Percentiles rank a stretch among this genome's conserved stretches.
Conservation (phyloP, 108 stramenopile genomes). For the Cyclotella distinguenda region DNA sequence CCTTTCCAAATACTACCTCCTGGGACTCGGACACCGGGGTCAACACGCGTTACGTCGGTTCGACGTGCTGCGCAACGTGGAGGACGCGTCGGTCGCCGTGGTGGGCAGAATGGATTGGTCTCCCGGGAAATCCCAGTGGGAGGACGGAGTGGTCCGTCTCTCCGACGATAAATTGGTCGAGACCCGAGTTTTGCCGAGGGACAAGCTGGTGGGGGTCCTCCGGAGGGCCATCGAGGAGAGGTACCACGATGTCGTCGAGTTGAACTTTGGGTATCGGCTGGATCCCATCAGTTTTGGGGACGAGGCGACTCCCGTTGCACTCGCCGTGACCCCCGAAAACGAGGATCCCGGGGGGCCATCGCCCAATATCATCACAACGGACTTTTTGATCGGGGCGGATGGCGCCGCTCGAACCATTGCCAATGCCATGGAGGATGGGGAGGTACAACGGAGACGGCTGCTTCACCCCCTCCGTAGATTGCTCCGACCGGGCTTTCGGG, state of each 20-base stretch:
- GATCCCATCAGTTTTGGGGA: slow-evolving; percentile 37
- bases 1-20: slow-evolving; percentile 38
- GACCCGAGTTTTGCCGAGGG: slow-evolving; percentile 33
- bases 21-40: slow-evolving; percentile 61
- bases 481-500: slow-evolving; percentile 12
- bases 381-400: slow-evolving; percentile 44
- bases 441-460: not conserved
- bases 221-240: slow-evolving; percentile 13
- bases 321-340: slow-evolving; percentile 26
- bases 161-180: slow-evolving; percentile 27
- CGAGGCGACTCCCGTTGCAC: slow-evolving; percentile 8
- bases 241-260: slow-evolving; percentile 18
- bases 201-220: slow-evolving; percentile 45
- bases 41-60: slow-evolving; percentile 50
- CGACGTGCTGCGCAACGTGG: slow-evolving; percentile 41
- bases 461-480: not conserved
- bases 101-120: slow-evolving; percentile 63
- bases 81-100: slow-evolving; percentile 36
- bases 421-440: slow-evolving; percentile 35
- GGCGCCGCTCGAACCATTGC: slow-evolving; percentile 45
- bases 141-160: slow-evolving; percentile 34
- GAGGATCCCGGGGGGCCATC: not conserved
- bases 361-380: slow-evolving; percentile 8
- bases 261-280: slow-evolving; percentile 41
- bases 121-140: slow-evolving; percentile 21